Conservation (phyloP, 2,329 filamentous ascomycete genomes). For the Pseudogymnoascus sp. region DNA sequence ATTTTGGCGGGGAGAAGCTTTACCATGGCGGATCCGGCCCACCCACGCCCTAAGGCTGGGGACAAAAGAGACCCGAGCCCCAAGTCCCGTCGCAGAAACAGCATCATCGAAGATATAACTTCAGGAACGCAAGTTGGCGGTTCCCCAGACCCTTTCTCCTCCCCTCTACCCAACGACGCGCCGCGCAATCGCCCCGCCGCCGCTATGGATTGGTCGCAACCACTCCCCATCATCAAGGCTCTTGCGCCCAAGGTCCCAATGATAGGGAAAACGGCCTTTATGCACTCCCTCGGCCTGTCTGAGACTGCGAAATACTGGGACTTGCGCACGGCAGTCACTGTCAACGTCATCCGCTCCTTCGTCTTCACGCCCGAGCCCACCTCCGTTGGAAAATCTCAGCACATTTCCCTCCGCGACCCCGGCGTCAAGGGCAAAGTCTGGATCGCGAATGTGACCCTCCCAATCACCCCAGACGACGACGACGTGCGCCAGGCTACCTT, state of each 20-base stretch:
- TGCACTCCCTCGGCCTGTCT: constrained; percentile 60
- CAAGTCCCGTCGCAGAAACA: not conserved
- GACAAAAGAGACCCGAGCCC: not conserved
- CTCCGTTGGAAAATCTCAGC: constrained; percentile 55
- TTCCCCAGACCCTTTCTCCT: not conserved
- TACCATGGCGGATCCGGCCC: not conserved
- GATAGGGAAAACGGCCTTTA: constrained; percentile 52
- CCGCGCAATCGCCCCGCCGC: not conserved
- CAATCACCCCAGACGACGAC: constrained; percentile 47
- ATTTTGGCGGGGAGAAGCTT: not conserved
- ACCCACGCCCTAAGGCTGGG: not conserved
- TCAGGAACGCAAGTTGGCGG: not conserved
- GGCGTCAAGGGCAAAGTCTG: constrained; percentile 73
- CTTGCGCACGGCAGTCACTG: constrained; percentile 62
- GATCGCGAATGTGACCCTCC: constrained; percentile 64
- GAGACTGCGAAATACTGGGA: constrained; percentile 70
- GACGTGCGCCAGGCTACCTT: constrained; percentile 51
- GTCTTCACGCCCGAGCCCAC: constrained; percentile 32
- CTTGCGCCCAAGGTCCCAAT: constrained; percentile 50
- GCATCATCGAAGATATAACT: not conserved
- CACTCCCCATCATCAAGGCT: constrained; percentile 21
- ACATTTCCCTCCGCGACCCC: constrained; percentile 51
- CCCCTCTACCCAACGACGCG: not conserved
- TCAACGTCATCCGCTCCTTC: constrained; percentile 64
- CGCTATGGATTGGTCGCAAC: constrained; percentile 13